Percentiles rank a stretch among this genome's conserved stretches.
Evolutionary conservation across 2,329 filamentous ascomycete genomes (phyloP).

Genomic region (Ampelomyces quisqualis): DNA sequence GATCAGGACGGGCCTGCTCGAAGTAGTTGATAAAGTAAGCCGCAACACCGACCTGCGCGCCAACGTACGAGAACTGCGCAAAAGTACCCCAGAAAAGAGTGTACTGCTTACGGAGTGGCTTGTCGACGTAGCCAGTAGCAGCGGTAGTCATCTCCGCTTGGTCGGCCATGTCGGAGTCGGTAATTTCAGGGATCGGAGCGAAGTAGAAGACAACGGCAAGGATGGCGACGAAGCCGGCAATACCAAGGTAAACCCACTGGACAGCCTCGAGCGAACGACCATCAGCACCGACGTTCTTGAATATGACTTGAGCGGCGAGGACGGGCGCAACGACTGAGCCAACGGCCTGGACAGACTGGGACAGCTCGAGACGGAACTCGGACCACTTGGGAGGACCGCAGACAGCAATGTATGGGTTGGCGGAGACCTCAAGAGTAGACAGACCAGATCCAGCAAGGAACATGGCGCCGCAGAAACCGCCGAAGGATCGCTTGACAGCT

Average conservation of each 20-base stretch:
- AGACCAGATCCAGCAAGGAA: constrained; percentile 75
- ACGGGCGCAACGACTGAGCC: constrained; percentile 73
- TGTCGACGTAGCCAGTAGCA: constrained; percentile 56
- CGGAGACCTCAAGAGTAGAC: constrained; percentile 73
- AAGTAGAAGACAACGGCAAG: constrained; percentile 68
- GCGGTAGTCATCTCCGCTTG: constrained; percentile 36
- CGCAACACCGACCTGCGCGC: constrained; percentile 58
- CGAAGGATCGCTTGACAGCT: constrained; percentile 70
- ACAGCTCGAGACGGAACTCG: constrained; percentile 74
- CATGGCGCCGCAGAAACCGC: constrained; percentile 69
- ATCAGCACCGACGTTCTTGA: constrained; percentile 61
- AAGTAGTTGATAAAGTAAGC: constrained; percentile 47
- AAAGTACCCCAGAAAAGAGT: constrained; percentile 41
- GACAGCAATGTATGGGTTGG: constrained; percentile 69
- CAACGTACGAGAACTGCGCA: constrained; percentile 58
- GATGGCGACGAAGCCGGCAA: constrained; percentile 69
- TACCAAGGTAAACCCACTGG: constrained; percentile 79
- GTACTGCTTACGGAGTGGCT: constrained; percentile 65
- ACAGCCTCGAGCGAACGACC: constrained; percentile 63
- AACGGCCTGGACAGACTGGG: constrained; percentile 75
- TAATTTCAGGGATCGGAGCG: constrained; percentile 70
- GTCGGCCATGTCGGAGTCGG: constrained; percentile 63
- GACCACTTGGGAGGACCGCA: constrained; percentile 69
- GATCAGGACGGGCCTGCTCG: constrained; percentile 37
- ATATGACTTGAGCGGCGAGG: constrained; percentile 72